Conservation (phyloP, 225 moss, liverwort and hornwort genomes). For the Straminergon stramineum region DNA sequence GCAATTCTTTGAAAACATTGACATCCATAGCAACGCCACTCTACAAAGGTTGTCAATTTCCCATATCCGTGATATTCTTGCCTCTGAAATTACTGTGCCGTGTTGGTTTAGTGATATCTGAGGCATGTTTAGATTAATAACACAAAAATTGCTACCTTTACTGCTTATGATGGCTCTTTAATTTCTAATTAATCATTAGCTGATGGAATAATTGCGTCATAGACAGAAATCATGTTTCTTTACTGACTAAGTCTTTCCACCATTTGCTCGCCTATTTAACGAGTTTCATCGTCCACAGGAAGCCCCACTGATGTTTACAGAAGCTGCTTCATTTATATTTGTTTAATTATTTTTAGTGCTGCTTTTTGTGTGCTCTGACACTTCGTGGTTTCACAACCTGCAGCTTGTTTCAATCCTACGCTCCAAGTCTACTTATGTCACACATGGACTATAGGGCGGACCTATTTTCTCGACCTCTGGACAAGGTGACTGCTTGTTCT, state of each 20-base stretch:
- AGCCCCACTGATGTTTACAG: neutral
- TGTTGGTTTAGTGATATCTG: neutral
- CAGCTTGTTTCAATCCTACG: slow-evolving; percentile 74
- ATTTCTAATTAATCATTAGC: neutral
- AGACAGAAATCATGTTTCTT: neutral
- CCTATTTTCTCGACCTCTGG: slow-evolving; percentile 70
- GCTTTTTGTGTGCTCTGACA: neutral
- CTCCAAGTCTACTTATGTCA: slow-evolving; percentile 76
- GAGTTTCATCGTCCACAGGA: neutral
- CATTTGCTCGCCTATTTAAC: neutral
- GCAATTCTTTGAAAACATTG: slow-evolving; percentile 89
- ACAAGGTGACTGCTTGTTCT: slow-evolving; percentile 47
- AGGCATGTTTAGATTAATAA: neutral
- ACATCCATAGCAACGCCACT: slow-evolving; percentile 77
- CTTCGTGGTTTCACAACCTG: slow-evolving; percentile 5
- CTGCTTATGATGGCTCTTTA: neutral
- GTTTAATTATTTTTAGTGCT: neutral
- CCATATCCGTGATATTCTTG: neutral
- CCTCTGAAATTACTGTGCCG: neutral
- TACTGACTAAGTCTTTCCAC: neutral
- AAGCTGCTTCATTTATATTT: neutral
- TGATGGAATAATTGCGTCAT: neutral
- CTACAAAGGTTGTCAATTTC: slow-evolving; percentile 43
- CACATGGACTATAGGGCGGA: slow-evolving; percentile 77
- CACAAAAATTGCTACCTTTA: too few relatives aligned